Evolutionary conservation across 345 rosid genomes (phyloP), one percentile per base, ranked within the genome.

Genomic region (Lumnitzera littorea): DNA sequence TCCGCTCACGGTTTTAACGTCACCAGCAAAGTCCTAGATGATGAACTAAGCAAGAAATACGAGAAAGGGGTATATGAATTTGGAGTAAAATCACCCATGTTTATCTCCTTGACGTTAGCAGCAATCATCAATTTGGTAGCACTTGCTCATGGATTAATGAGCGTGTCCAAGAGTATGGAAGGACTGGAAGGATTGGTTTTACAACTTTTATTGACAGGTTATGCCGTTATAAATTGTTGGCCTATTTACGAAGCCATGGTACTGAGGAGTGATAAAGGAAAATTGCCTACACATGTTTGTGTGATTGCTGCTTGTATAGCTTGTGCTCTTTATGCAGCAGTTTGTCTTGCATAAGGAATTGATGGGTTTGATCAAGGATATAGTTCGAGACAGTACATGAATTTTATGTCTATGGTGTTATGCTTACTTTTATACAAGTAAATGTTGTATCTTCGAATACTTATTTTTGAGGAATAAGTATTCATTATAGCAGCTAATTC

Each of bases 231-330:
- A 68, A 86, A 88, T 57, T 71, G 72, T 70, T 76, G 71, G 66
- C 90, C 91, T 16, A 50, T 86, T 53, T 91, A 81, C 36, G 80
- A 75, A 62, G 90, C 91, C 56, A 78, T 88, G 72, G 53, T 72
- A 5, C 46, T 82, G 24, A 84, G 95, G 67, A 83, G 29, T 24
- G 89, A 88, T 47, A 58, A 70, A 27, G 95, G 95, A 17, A 82
- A 68, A 53, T 51, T 86, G 69, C 74, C 85, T 14, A 50, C 65
- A 16, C 56, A 47, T 24, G 62, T 72, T 31, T 80, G 74, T 5
- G 3, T 68, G 51, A 48, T 56, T 24, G 73, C 82, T 24, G 43
- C 56, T 23, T 48, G 76, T 56, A 29, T 83, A 15, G 57, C 82
- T 2, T 56, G 55, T 15, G 68, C 60, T 64, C 74, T 86, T 46